These are phyloP conservation scores for Penicillium sp. DNA, from an alignment of 2,329 filamentous ascomycete species.

Conservation along the genomic window DNA sequence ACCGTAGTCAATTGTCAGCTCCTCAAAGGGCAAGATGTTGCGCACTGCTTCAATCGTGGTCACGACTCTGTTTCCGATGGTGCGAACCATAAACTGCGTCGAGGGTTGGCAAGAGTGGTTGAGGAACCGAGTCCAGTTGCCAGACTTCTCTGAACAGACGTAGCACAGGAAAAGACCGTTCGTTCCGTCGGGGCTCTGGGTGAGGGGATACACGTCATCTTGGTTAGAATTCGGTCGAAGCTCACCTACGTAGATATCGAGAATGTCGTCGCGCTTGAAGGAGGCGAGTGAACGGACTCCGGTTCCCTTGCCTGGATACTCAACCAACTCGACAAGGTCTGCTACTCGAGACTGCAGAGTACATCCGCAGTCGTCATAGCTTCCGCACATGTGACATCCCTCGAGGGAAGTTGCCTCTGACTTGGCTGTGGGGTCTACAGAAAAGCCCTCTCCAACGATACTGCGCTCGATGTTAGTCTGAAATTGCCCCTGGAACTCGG, in stretches of 20 bases:
- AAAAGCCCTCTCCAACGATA: not conserved
- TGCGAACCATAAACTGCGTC: constrained; percentile 16
- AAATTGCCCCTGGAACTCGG: not conserved
- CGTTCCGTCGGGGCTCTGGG: not conserved
- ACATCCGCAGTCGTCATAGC: constrained; percentile 23
- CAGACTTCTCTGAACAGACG: constrained; percentile 23
- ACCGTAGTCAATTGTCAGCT: constrained; percentile 39
- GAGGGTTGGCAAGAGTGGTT: constrained; percentile 38
- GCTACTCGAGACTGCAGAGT: constrained; percentile 9
- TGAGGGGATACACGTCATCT: constrained; percentile 24
- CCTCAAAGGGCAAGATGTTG: constrained; percentile 34
- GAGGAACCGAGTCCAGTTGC: constrained; percentile 39
- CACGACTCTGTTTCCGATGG: constrained; percentile 22
- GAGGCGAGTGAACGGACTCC: constrained; percentile 32
- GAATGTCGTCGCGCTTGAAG: constrained; percentile 24
- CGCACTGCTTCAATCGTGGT: constrained; percentile 23
- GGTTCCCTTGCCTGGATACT: constrained; percentile 31
- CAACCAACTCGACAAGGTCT: constrained; percentile 32
- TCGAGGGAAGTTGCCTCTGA: not conserved
- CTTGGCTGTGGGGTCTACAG: not conserved
- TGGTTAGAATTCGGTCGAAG: constrained; percentile 4
- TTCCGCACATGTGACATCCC: constrained; percentile 22
- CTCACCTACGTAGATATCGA: constrained; percentile 31
- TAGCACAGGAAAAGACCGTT: not conserved
- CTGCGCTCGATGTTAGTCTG: constrained; percentile 3